These are phyloP conservation scores for Malassezia caprae DNA, from an alignment of 1,284 basidiomycete genomes.

Conservation along the genomic window DNA sequence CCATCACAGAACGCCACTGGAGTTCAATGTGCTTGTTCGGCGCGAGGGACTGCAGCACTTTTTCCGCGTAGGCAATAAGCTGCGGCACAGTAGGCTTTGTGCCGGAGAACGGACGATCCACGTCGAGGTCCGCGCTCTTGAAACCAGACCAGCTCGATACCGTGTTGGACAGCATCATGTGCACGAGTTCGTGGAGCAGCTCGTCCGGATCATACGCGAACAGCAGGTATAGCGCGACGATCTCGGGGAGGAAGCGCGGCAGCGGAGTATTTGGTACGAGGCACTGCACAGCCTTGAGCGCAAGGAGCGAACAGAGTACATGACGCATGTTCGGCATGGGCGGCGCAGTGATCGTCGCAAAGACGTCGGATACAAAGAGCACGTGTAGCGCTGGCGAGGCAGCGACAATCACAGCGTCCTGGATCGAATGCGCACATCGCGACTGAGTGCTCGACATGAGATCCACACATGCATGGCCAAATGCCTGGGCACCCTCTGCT, in stretches of 20 bases:
- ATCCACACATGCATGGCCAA: constrained; percentile 4
- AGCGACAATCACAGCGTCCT: constrained; percentile 3
- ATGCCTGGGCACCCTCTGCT: neutral
- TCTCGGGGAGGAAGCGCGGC: neutral
- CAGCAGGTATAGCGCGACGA: neutral
- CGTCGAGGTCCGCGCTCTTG: neutral
- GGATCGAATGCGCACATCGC: neutral
- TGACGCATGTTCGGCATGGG: neutral
- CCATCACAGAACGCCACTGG: neutral
- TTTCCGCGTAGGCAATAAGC: neutral
- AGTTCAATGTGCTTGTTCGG: neutral
- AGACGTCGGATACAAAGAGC: neutral
- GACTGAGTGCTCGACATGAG: neutral
- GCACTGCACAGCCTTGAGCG: neutral
- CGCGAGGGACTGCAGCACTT: neutral
- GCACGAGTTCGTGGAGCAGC: neutral
- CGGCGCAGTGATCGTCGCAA: neutral
- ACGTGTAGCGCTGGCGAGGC: neutral
- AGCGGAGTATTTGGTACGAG: neutral
- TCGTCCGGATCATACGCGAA: neutral
- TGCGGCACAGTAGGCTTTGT: neutral
- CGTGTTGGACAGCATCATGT: neutral
- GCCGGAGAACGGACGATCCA: neutral
- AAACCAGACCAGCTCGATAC: neutral
- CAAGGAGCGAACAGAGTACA: neutral